These are phyloP conservation scores for Staphylotrichum longicolle DNA, from an alignment of 495 filamentous ascomycete genomes.

Conservation along the genomic window DNA sequence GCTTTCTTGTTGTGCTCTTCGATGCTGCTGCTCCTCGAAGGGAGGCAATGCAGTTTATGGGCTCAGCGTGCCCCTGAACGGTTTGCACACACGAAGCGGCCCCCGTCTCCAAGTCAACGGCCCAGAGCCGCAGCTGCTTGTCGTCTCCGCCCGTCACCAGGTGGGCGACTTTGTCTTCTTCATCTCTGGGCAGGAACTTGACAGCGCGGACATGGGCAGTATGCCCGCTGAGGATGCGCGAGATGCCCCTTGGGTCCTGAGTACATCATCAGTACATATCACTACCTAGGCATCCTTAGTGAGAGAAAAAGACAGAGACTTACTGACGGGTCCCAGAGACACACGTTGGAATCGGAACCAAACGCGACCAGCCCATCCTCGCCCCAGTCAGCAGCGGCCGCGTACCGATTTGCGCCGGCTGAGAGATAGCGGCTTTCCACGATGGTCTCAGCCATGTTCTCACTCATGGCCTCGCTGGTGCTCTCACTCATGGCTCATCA, in stretches of 20 bases:
- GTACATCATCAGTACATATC: background rate
- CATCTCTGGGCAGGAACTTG: constrained; percentile 64
- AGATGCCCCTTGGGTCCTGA: constrained; percentile 61
- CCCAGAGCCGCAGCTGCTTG: constrained; percentile 74
- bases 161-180: constrained; percentile 47
- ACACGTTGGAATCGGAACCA: constrained; percentile 84
- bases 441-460: constrained; percentile 24
- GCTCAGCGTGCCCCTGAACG: constrained; percentile 62
- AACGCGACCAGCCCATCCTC: constrained; percentile 73
- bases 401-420: constrained; percentile 85
- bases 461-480: constrained; percentile 4
- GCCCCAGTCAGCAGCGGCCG: constrained; percentile 89
- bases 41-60: constrained; percentile 76
- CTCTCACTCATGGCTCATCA: constrained; percentile 11
- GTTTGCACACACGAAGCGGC: constrained; percentile 44
- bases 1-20: constrained; percentile 26
- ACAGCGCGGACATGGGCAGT: constrained; percentile 78
- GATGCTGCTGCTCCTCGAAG: constrained; percentile 41
- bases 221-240: constrained; percentile 73
- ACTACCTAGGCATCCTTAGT: no score
- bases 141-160: constrained; percentile 82
- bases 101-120: constrained; percentile 29
- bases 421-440: constrained; percentile 63
- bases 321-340: constrained; percentile 84
- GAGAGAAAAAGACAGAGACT: constrained; percentile 28